Evolutionary conservation across 1,139 yeast species (phyloP).

Genomic region (Candida sojae): DNA sequence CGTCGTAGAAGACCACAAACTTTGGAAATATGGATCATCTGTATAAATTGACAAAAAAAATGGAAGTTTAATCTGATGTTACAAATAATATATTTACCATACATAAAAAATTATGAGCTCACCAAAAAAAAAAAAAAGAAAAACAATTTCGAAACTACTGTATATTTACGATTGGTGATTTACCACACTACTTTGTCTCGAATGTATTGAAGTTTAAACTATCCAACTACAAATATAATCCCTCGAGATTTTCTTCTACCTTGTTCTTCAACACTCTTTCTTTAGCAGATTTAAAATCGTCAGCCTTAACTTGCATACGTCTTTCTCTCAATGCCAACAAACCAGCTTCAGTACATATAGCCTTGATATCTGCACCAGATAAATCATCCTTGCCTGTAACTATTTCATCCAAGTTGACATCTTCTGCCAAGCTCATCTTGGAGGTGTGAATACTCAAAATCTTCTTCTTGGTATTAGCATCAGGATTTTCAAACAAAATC

Average conservation of each 20-base stretch:
- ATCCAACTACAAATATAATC: conserved; percentile 66
- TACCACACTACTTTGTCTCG: no score
- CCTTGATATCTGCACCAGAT: conserved; percentile 98
- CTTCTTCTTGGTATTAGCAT: conserved; percentile 88
- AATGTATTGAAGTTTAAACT: no score
- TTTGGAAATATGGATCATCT: background rate
- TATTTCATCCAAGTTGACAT: conserved; percentile 86
- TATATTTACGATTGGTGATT: no score
- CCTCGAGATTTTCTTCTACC: conserved; percentile 96
- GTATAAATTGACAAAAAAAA: no score
- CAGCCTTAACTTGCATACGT: conserved; percentile 96
- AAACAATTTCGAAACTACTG: no score
- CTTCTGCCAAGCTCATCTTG: conserved; percentile 87
- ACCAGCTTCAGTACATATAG: conserved; percentile 98
- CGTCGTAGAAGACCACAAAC: background rate
- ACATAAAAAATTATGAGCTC: no score
- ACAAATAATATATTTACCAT: no score
- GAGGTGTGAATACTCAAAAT: conserved; percentile 91
- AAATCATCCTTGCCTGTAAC: conserved; percentile 92
- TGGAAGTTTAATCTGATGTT: no score
- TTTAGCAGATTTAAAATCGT: conserved; percentile 92
- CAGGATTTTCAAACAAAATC: conserved; percentile 95
- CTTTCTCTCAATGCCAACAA: conserved; percentile 94
- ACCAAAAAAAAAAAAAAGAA: no score
- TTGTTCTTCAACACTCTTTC: conserved; percentile 97